Conservation (phyloP, 176 grass and related monocot species). For the Calamus simplicifolius region DNA sequence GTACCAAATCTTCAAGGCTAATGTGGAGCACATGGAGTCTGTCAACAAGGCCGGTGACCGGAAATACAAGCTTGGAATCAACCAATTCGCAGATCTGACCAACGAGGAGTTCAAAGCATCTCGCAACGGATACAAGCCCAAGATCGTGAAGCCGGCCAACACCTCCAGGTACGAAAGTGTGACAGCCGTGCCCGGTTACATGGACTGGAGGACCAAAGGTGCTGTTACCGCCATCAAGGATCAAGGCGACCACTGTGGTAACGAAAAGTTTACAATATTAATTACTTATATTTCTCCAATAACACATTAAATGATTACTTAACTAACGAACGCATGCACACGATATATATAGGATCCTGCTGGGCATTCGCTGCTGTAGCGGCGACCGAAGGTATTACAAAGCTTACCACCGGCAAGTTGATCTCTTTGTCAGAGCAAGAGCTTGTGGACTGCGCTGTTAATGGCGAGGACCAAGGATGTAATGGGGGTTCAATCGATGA, state of each 20-base stretch:
- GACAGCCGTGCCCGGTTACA: conserved; percentile 11
- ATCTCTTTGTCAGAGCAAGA: conserved; percentile 16
- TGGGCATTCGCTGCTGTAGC: conserved; percentile 25
- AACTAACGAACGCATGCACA: too few relatives aligned
- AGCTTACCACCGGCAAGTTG: conserved; percentile 11
- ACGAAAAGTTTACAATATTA: neutral
- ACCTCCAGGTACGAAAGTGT: conserved; percentile 9
- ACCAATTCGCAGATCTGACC: conserved; percentile 40
- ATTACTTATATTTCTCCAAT: too few relatives aligned
- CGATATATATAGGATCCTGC: conserved; percentile 16
- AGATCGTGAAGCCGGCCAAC: neutral
- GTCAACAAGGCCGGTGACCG: conserved; percentile 25
- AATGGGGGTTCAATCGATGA: neutral
- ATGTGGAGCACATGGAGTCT: conserved; percentile 27
- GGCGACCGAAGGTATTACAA: conserved; percentile 10
- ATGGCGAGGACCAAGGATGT: neutral
- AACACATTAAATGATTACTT: too few relatives aligned
- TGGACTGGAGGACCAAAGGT: conserved; percentile 35
- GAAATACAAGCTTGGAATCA: conserved; percentile 31
- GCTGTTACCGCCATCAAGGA: conserved; percentile 23
- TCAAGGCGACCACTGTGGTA: conserved; percentile 13
- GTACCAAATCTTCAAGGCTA: conserved; percentile 29
- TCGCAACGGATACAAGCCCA: conserved; percentile 8
- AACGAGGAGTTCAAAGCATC: conserved; percentile 36
- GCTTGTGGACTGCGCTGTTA: conserved; percentile 18